A percentile compares a stretch with the other conserved stretches of the same genome.
Conservation (phyloP, 208 protist genomes). For the Leishmania tropica region DNA sequence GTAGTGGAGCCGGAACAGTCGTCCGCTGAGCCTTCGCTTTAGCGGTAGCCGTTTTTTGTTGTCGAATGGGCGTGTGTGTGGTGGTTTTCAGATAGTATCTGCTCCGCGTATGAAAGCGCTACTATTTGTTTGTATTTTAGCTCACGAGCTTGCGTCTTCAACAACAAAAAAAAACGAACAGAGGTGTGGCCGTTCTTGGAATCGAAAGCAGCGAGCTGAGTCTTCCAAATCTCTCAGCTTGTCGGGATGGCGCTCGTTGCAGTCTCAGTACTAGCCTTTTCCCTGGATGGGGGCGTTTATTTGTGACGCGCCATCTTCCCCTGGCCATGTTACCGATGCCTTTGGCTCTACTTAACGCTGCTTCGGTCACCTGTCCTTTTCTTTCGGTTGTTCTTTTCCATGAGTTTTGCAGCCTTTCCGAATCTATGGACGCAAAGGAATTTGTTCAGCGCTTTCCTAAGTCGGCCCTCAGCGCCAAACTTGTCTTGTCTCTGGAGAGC, state of each 20-base stretch:
- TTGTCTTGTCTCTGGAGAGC: constrained; percentile 48
- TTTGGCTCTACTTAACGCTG: background rate
- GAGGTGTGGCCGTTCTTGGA: background rate
- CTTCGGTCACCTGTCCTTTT: background rate
- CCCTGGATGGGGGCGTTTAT: too few species aligned
- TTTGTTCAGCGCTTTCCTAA: constrained; percentile 32
- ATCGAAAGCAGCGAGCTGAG: background rate
- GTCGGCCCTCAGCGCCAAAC: constrained; percentile 51
- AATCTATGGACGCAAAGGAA: constrained; percentile 15
- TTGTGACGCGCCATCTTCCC: background rate
- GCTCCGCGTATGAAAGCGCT: background rate
- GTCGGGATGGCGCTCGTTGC: background rate
- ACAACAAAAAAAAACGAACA: background rate
- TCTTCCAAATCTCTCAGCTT: background rate
- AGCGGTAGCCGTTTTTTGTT: background rate
- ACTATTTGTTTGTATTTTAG: background rate
- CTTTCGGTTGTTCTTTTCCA: background rate
- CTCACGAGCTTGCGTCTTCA: background rate
- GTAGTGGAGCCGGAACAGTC: constrained; percentile 12
- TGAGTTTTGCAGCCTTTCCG: background rate
- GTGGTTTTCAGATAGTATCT: background rate
- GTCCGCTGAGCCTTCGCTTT: background rate
- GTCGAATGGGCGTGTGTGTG: background rate
- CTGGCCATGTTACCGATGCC: background rate
- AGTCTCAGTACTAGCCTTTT: too few species aligned